These are phyloP conservation scores for Chara braunii DNA, from an alignment of 139 green algal genomes.

Conservation along the genomic window DNA sequence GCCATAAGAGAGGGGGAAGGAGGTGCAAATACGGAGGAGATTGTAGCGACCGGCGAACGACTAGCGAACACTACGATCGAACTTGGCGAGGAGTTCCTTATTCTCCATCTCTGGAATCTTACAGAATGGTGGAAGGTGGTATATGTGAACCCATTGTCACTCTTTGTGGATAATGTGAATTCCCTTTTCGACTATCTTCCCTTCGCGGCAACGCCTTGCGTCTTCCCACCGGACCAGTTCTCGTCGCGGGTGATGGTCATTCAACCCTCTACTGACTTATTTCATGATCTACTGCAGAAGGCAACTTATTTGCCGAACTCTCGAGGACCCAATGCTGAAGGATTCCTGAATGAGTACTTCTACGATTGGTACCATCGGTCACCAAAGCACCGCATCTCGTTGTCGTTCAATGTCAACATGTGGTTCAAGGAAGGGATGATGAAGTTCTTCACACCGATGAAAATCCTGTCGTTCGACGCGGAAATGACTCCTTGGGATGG, in stretches of 20 bases:
- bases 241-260: constrained; percentile 32
- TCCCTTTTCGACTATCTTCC: constrained; percentile 19
- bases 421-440: constrained; percentile 39
- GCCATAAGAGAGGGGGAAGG: too few species aligned
- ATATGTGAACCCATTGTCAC: constrained; percentile 20
- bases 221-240: constrained; percentile 36
- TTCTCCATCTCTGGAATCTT: constrained; percentile 31
- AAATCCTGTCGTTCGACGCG: constrained; percentile 18
- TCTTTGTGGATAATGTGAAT: constrained; percentile 35
- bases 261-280: constrained; percentile 8
- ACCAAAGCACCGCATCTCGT: constrained; percentile 16
- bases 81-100: constrained; percentile 1
- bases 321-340: background rate
- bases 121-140: constrained; percentile 28
- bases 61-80: too few species aligned
- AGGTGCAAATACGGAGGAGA: background rate
- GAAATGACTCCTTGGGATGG: constrained; percentile 13
- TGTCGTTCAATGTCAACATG: constrained; percentile 31
- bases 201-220: constrained; percentile 27
- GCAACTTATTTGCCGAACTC: too few species aligned
- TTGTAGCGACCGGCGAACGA: too few species aligned
- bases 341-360: constrained; percentile 34
- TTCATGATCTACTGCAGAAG: constrained; percentile 18
- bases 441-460: constrained; percentile 36
- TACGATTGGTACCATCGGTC: constrained; percentile 25